Evolutionary conservation across 1,284 basidiomycete genomes (phyloP).

Genomic region (Stygiomarasmius scandens): DNA sequence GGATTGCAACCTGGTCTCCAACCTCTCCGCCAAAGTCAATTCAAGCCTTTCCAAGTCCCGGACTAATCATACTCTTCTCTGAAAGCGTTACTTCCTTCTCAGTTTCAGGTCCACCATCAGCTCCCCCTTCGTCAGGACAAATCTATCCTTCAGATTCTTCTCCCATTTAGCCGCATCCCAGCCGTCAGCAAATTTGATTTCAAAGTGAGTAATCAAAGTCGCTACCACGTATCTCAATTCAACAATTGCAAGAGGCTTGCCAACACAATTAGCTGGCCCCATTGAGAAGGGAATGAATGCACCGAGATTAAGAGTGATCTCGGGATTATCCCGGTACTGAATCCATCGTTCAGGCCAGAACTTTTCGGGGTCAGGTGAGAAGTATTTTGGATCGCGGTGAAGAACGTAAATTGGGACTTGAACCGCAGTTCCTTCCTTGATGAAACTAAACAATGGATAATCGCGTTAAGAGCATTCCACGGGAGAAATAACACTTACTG

Average conservation of each 20-base stretch:
- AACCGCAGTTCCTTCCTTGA: conserved; percentile 11
- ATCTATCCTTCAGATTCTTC: conserved; percentile 30
- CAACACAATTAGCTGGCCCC: conserved; percentile 37
- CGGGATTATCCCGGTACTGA: background rate
- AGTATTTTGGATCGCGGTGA: conserved; percentile 11
- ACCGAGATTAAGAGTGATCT: conserved; percentile 20
- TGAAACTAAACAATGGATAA: conserved; percentile 4
- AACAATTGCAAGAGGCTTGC: conserved; percentile 33
- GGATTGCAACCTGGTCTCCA: too few relatives aligned
- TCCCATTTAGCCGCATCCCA: conserved; percentile 32
- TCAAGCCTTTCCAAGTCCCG: too few relatives aligned
- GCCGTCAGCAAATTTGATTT: conserved; percentile 28
- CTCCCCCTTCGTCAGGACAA: conserved; percentile 29
- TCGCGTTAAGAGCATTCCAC: too few relatives aligned
- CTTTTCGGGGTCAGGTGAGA: conserved; percentile 8
- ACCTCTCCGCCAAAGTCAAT: too few relatives aligned
- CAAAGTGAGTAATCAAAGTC: conserved; percentile 31
- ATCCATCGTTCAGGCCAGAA: conserved; percentile 13
- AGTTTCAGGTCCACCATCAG: conserved; percentile 24
- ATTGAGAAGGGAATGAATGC: conserved; percentile 37
- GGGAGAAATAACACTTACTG: conserved; percentile 7
- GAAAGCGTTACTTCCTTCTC: background rate
- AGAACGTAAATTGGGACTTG: conserved; percentile 8
- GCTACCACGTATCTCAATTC: conserved; percentile 32
- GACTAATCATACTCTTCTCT: too few relatives aligned